phyloP scores from a whole-genome alignment of 345 rosid species.

The Dovyalis caffra region DNA sequence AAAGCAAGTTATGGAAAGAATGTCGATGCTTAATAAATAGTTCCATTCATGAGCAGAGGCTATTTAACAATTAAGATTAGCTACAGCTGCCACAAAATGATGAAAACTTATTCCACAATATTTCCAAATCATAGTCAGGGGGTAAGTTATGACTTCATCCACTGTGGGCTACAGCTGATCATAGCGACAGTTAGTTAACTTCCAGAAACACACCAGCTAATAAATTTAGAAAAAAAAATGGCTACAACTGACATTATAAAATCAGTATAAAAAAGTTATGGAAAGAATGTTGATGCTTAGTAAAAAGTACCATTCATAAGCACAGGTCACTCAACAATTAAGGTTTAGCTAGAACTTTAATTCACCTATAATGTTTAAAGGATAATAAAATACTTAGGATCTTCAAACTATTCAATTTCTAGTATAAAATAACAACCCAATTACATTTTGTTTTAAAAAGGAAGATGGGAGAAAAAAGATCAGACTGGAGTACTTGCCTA shows the following conservation, averaged over 20 bases:
- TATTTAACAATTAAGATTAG: neutral
- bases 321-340: neutral
- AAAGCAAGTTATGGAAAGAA: neutral
- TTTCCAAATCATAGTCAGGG: neutral
- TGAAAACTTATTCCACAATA: neutral
- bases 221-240: too few species aligned
- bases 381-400: neutral
- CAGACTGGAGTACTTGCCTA: too few species aligned
- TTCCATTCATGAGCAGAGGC: neutral
- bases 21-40: neutral
- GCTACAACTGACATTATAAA: neutral
- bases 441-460: too few species aligned
- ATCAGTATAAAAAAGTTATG: too few species aligned
- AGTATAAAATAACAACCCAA: too few species aligned
- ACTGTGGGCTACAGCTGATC: neutral
- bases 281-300: neutral
- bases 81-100: neutral
- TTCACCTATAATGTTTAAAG: neutral
- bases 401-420: neutral
- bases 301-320: neutral
- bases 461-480: too few species aligned
- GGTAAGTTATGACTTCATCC: neutral
- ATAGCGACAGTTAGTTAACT: too few species aligned
- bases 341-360: neutral
- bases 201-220: too few species aligned